Base-by-base conservation (phyloP, 2,329 filamentous ascomycete genomes). In the Penicillium freii region DNA sequence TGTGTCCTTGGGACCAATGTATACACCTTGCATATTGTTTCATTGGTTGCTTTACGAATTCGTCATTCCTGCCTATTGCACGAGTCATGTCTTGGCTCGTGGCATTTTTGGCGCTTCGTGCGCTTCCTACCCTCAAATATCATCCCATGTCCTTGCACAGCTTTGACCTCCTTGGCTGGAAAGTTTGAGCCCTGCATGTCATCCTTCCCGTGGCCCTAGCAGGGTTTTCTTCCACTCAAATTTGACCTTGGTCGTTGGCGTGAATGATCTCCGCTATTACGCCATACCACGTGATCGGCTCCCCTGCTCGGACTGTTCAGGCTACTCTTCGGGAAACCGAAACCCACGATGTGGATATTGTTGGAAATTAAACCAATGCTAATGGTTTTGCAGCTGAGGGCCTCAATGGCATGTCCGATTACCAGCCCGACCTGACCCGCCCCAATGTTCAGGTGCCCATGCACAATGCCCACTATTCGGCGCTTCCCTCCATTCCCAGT, bases 201-300 rank as follows among this genome's bases (percentile, higher is more conserved):
- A 55, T 56, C 17, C 50, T 36, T 52, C 39, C 39, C 39, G 29
- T 27, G 21, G 29, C 31, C 39, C 52, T 33, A 45, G 38, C 43
- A 43, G 59, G 48, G 54, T 57, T 52, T 46, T 29, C 40, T 36
- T 11, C 39, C 21, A 52, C 29, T 47, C 42, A 58, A 61, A 59
- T 57, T 58, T 62, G 59, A 56, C 27, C 52, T 53, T 60, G 57
- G 57, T 19, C 19, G 50, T 53, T 59, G 54, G 53, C 66, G 71
- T 64, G 64, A 70, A 48, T 38, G 11, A 47, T 51, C 59, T 58
- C 62, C 59, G 51, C 48, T 66, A 72, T 74, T 64, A 65, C 70
- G 70, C 67, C 64, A 74, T 71, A 61, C 49, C 71, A 74, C 72
- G 72, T 74, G 71, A 74, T 59, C n/a, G 27, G 48, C 25, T 25